Evolutionary conservation across 805 yeast genomes (phyloP).

Genomic region (Yamadazyma insecticola): DNA sequence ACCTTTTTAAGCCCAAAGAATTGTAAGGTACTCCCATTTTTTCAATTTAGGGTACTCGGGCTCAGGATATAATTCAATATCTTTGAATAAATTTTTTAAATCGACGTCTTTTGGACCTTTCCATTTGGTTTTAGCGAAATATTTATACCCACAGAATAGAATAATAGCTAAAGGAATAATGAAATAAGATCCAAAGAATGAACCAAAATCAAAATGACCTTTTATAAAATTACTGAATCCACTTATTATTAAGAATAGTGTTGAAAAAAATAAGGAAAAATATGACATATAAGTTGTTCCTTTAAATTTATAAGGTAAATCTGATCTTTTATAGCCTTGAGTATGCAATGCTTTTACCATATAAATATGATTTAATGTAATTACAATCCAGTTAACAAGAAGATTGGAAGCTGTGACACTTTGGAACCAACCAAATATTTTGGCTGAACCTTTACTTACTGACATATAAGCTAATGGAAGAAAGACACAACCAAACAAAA

Average conservation of each 20-base stretch:
- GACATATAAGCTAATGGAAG: constrained; percentile 30
- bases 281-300: constrained; percentile 27
- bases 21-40: constrained; percentile 2
- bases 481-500: constrained; percentile 19
- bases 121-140: constrained; percentile 27
- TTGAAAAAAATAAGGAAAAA: constrained; percentile 29
- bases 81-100: constrained; percentile 20
- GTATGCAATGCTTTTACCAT: constrained; percentile 40
- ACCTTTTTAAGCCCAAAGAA: constrained; percentile 9
- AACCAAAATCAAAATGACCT: constrained; percentile 47
- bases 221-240: constrained; percentile 63
- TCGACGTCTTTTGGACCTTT: constrained; percentile 31
- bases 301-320: constrained; percentile 21
- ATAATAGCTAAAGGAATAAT: constrained; percentile 54
- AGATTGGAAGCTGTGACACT: constrained; percentile 68
- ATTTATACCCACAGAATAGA: constrained; percentile 56
- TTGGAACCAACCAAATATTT: constrained; percentile 67
- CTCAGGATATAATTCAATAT: constrained; percentile 24
- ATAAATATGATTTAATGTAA: constrained; percentile 54
- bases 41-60: constrained; percentile 9
- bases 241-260: constrained; percentile 49
- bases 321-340: constrained; percentile 14
- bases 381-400: constrained; percentile 54
- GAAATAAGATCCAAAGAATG: constrained; percentile 69
- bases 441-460: constrained; percentile 50